A percentile compares a stretch with the other conserved stretches of the same genome.
Conservation (phyloP, 805 yeast genomes). For the Jamesozyma jinghongensis region DNA sequence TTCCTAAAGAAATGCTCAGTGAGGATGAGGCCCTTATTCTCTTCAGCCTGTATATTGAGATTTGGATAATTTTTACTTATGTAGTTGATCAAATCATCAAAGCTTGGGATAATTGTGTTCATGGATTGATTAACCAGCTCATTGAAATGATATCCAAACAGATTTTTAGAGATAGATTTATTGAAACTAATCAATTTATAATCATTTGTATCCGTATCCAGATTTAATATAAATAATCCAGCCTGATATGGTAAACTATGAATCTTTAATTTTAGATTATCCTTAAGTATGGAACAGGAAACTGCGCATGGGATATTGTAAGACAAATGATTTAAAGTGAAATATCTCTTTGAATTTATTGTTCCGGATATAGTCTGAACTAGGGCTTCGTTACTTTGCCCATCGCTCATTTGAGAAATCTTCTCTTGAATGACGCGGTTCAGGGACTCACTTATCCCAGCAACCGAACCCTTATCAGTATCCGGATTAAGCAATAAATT, state of each 20-base stretch:
- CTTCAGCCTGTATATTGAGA: conserved; percentile 33
- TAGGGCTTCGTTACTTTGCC: conserved; percentile 18
- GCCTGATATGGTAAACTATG: conserved; percentile 80
- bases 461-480: conserved; percentile 8
- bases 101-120: conserved; percentile 53
- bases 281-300: conserved; percentile 47
- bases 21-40: conserved; percentile 54
- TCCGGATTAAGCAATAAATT: conserved; percentile 3
- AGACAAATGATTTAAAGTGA: conserved; percentile 42
- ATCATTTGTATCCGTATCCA: conserved; percentile 31
- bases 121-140: conserved; percentile 40
- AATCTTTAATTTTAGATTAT: conserved; percentile 48
- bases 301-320: conserved; percentile 65
- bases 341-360: conserved; percentile 53
- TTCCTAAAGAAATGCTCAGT: conserved; percentile 87
- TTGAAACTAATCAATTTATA: conserved; percentile 60
- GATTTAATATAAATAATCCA: conserved; percentile 57
- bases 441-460: conserved; percentile 20
- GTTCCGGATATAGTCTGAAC: conserved; percentile 33
- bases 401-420: conserved; percentile 10
- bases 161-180: conserved; percentile 62
- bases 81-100: conserved; percentile 33
- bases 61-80: conserved; percentile 30
- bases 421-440: conserved; percentile 20
- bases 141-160: conserved; percentile 56